Evolutionary conservation across 1,284 basidiomycete genomes (phyloP), one percentile per base, ranked within the genome.

Genomic region (Cerrena zonata): DNA sequence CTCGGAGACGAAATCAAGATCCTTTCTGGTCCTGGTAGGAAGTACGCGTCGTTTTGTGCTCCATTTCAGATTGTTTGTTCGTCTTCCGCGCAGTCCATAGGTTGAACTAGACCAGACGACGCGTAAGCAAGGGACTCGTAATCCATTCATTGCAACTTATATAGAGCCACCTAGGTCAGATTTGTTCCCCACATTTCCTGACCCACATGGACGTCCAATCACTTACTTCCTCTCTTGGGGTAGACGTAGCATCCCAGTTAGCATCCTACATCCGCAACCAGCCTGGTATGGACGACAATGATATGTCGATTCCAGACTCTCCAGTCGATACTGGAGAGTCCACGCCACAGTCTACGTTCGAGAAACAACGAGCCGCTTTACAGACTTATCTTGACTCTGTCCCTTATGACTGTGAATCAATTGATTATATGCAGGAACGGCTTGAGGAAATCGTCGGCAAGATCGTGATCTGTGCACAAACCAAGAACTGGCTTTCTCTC

Each of bases 361-460:
- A 83, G 51, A 80, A 76, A 61, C 80, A 86, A 62, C 73, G 65
- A 48, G 75, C 73, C 24, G 70, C 78, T 46, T 73, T 89, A 38
- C 75, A 81, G 55, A 74, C 76, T 26, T 86, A 88, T 66, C 70
- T 86, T 54, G 71, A 77, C 60, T 75, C 82, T 19, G 62, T 94
- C 45, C 93, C 91, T 1, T 95, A 94, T 64, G 66, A 78, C 58
- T 84, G 83, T 68, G 92, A 95, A 66, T 72, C 83, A 11, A 64
- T 81, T 30, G 81, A 87, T 53, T 81, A 85, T 53, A 94, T 94
- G 85, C 82, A 89, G 49, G 62, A 69, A 24, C 78, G 81, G 56
- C 76, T 95, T 7, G 86, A 91, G 57, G 61, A 75, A 46, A 91
- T 94, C 59, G 76, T 91, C 13, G 74, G 78, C 27, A 83, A 80